Percentiles rank a stretch among this genome's conserved stretches.
Conservation (phyloP, 257 asterid species). For the Paulownia fortunei region DNA sequence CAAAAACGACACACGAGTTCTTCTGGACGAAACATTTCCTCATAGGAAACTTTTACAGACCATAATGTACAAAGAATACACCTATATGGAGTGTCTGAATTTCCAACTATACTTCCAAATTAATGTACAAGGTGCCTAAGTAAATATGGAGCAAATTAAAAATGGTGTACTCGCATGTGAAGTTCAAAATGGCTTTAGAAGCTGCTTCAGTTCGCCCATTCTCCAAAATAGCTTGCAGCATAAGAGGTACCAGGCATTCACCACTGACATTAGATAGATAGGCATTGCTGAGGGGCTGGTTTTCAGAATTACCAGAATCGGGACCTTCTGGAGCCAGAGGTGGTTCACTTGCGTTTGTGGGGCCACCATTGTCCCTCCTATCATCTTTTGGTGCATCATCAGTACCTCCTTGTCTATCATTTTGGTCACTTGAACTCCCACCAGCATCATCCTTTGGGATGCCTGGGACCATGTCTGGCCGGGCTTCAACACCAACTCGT, state of each 20-base stretch:
- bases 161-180: conserved; percentile 29
- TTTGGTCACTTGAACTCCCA: conserved; percentile 75
- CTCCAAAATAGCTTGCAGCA: conserved; percentile 30
- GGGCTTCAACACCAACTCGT: conserved; percentile 87
- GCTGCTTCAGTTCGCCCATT: conserved; percentile 30
- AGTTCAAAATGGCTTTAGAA: conserved; percentile 30
- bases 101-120: conserved; percentile 36
- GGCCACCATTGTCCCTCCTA: conserved; percentile 38
- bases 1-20: neutral
- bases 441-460: conserved; percentile 54
- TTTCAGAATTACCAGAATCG: conserved; percentile 51
- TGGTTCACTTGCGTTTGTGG: conserved; percentile 46
- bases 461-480: conserved; percentile 57
- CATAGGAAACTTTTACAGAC: conserved; percentile 28
- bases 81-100: conserved; percentile 20
- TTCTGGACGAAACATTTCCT: neutral
- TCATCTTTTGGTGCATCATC: conserved; percentile 57
- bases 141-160: conserved; percentile 33
- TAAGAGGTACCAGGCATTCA: conserved; percentile 28
- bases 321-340: conserved; percentile 61
- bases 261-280: conserved; percentile 23
- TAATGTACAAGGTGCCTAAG: conserved; percentile 49
- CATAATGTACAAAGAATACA: conserved; percentile 49
- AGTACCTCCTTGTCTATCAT: conserved; percentile 40
- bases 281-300: conserved; percentile 40